Base-by-base conservation (phyloP, 2,329 filamentous ascomycete species). In the Lecanicillium sp. region DNA sequence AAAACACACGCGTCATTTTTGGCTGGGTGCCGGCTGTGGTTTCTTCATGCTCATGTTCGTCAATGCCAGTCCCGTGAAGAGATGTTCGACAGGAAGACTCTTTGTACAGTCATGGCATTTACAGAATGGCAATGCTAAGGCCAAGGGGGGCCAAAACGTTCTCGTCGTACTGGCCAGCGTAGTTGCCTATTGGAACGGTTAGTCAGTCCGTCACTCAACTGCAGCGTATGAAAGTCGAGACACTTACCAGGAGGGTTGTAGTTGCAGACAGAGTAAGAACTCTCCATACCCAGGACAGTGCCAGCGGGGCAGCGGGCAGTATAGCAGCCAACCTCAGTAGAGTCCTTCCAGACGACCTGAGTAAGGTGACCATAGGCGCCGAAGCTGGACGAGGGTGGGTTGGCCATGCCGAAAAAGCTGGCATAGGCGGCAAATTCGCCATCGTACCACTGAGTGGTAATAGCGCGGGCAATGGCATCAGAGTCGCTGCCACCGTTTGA, bases 371-470 rank as follows among this genome's bases (percentile, higher is more conserved):
- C 87, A 72, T 75, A 87, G 4, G 55, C 48, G 39, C 79, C 65
- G 58, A 88, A 86, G 59, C 74, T 60, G 57, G 55, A 51, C 71
- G 77, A 77, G 53, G 74, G 61, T 18, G 84, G 82, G 55, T 68
- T 70, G 42, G 60, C 55, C 49, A 68, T 41, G 47, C 79, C 82
- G 54, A 83, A 92, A 57, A 63, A 69, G 38, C 64, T 60, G 22
- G 7, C 11, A 62, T 72, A 80, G 52, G 64, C 64, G 46, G 57
- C 56, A 51, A 84, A 68, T 62, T 95, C 87, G 52, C 75, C 76
- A 59, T 92, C 87, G 75, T 96, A 96, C 87, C 92, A 96, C 65
- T 82, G 71, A 58, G 90, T 75, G 53, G 80, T 86, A 56, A 90
- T 80, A 49, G 83, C 79, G 46, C 74, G 69, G 39, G 78, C 77